Conservation (phyloP, 371 early-diverging fungal species). For the Dipsacomyces acuminosporus region DNA sequence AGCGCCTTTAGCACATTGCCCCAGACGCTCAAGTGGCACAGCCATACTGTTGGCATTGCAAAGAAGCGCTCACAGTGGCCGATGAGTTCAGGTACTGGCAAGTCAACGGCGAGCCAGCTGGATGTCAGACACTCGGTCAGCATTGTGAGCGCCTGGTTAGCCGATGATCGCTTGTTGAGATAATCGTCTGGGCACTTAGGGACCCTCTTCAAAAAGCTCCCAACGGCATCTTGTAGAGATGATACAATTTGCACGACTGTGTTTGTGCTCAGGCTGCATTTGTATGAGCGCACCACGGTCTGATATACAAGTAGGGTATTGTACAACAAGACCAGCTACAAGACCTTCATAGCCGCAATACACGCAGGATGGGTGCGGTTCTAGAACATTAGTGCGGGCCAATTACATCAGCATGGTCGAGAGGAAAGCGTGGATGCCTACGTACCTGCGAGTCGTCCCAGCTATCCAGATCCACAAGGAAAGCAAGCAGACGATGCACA, state of each 20-base stretch:
- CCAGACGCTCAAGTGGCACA: constrained; percentile 36
- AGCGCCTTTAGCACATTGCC: constrained; percentile 40
- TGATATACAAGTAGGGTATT: constrained; percentile 29
- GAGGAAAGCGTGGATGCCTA: background rate
- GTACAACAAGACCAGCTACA: constrained; percentile 28
- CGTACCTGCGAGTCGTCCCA: constrained; percentile 33
- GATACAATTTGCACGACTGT: constrained; percentile 6
- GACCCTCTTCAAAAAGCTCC: constrained; percentile 9
- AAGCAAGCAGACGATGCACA: constrained; percentile 16
- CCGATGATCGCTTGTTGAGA: constrained; percentile 6
- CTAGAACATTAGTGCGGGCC: too few species aligned
- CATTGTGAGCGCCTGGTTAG: constrained; percentile 27
- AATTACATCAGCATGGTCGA: too few species aligned
- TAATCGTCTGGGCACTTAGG: constrained; percentile 7
- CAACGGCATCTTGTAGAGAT: constrained; percentile 6
- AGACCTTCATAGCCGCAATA: background rate
- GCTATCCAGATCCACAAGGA: constrained; percentile 18
- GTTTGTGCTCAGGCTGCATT: constrained; percentile 3
- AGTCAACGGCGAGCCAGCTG: constrained; percentile 20
- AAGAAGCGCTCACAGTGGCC: constrained; percentile 12
- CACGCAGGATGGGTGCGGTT: too few species aligned
- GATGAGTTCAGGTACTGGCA: background rate
- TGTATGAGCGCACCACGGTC: constrained; percentile 15
- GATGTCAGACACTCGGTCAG: constrained; percentile 24
- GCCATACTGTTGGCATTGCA: constrained; percentile 18